Base-by-base conservation (phyloP, 176 grass and related monocot genomes). In the Avena atlantica region DNA sequence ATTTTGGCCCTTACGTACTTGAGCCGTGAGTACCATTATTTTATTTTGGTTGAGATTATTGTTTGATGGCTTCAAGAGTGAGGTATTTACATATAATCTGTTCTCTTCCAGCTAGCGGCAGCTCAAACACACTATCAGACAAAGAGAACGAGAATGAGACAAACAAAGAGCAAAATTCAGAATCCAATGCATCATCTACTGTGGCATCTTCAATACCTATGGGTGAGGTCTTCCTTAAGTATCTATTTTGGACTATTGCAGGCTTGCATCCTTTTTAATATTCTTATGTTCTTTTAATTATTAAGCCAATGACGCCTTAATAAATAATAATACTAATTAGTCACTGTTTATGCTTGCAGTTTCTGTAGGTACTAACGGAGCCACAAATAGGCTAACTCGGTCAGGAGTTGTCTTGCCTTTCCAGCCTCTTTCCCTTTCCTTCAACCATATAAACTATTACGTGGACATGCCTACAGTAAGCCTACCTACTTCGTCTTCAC, bases 401-500 rank as follows among this genome's bases (percentile, higher is more conserved):
- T 74, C 89, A 81, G 80, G 80, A 82, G 74, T 95, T 79, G 79
- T 90, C 29, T 84, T 95, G 83, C 89, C 95, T 70, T 98, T 98
- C 77, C 93, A 93, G 86, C 95, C 93, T 56, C 91, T 98, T 87
- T 90, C 93, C 50, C 89, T 98, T 61, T 87, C 77, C 50, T 98
- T 98, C 83, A 90, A 92, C 85, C 93, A 95, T 88, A 52, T 98
- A 66, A 95, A 93, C 61, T 98, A 95, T 87, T 90, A 90, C n/a
- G 95, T 98, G 10, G 89, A 98, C 83, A 95, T 98, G 93, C 95
- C 95, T 89, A 71, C 75, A 12, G 93, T 98, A 92, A 93, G 88
- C 86, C 65, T 52, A 80, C 8, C 71, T 51, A 27, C 49, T 80
- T 68, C 25, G 8, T 36, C 5, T 17, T 70, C 51, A 78, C 12